phyloP scores from a whole-genome alignment of 2,329 filamentous ascomycete species.

The Dothiorella sarmentorum region DNA sequence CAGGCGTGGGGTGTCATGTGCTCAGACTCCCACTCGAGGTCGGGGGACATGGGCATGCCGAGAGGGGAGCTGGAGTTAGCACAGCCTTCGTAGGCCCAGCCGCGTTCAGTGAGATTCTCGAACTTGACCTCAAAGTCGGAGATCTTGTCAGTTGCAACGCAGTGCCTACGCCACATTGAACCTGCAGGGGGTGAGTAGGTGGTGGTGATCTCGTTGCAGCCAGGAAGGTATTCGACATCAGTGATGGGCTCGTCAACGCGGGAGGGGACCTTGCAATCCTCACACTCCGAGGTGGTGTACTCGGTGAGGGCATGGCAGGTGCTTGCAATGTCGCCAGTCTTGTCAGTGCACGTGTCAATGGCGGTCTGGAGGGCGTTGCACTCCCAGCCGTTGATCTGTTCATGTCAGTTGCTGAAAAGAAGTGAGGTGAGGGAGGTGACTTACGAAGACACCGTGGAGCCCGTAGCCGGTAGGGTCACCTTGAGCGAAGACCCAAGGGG shows the following conservation, averaged over 20 bases:
- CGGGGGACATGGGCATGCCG: slow-evolving; percentile 12
- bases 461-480: slow-evolving; percentile 71
- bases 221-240: slow-evolving; percentile 50
- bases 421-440: neutral
- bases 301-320: slow-evolving; percentile 45
- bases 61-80: slow-evolving; percentile 42
- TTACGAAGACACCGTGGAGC: slow-evolving; percentile 66
- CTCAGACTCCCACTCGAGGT: neutral
- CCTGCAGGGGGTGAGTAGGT: no score
- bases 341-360: slow-evolving; percentile 63
- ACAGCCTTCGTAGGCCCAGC: slow-evolving; percentile 62
- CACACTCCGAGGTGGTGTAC: slow-evolving; percentile 40
- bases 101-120: slow-evolving; percentile 46
- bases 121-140: neutral
- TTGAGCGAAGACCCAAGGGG: slow-evolving; percentile 61
- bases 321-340: slow-evolving; percentile 58
- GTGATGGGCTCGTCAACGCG: slow-evolving; percentile 43
- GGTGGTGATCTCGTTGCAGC: no score
- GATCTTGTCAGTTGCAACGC: neutral
- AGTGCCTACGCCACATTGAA: slow-evolving; percentile 44
- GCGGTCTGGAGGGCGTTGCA: slow-evolving; percentile 56
- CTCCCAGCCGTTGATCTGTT: neutral
- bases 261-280: slow-evolving; percentile 50
- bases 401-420: slow-evolving; percentile 38
- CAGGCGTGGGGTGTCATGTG: slow-evolving; percentile 57